These are phyloP conservation scores for Iris macrosiphon DNA, from an alignment of 106 monocot species.

Conservation along the genomic window DNA sequence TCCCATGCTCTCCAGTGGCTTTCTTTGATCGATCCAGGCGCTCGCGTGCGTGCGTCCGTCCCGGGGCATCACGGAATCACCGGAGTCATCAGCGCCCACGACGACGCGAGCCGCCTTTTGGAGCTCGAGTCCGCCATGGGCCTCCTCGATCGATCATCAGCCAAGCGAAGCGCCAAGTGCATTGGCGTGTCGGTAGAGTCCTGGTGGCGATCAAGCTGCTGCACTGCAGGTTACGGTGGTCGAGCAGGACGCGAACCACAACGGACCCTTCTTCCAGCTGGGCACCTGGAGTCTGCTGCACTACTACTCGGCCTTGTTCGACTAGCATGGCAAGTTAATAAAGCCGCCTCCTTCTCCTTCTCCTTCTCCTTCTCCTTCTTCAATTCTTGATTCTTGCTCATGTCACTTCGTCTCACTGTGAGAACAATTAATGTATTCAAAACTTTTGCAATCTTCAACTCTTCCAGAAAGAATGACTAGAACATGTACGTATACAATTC, in stretches of 20 bases:
- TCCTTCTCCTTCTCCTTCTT: too few species aligned
- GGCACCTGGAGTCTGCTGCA: conserved; percentile 1
- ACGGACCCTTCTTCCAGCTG: conserved; percentile 4
- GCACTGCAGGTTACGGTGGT: not conserved
- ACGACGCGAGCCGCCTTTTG: not conserved
- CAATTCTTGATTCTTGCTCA: too few species aligned
- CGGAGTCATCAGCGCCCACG: not conserved
- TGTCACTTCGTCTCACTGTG: too few species aligned
- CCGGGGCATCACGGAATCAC: conserved; percentile 6
- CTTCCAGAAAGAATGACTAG: too few species aligned
- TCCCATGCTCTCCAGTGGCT: conserved; percentile 8
- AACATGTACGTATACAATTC: too few species aligned
- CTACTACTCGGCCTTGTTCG: conserved; percentile 13
- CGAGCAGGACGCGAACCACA: conserved; percentile 14
- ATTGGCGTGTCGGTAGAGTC: not conserved
- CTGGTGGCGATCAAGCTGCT: conserved; percentile 7
- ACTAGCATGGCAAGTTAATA: too few species aligned
- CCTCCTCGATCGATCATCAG: too few species aligned
- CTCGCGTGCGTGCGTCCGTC: conserved; percentile 7
- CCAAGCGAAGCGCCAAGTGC: not conserved
- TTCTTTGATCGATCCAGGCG: not conserved
- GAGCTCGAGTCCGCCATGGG: conserved; percentile 8
- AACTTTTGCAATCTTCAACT: too few species aligned
- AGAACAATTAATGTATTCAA: too few species aligned
- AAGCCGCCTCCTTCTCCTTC: too few species aligned